A percentile compares a stretch with the other conserved stretches of the same genome.
phyloP scores from a whole-genome alignment of 495 filamentous ascomycete genomes.

The Opeltia flavorubescens region DNA sequence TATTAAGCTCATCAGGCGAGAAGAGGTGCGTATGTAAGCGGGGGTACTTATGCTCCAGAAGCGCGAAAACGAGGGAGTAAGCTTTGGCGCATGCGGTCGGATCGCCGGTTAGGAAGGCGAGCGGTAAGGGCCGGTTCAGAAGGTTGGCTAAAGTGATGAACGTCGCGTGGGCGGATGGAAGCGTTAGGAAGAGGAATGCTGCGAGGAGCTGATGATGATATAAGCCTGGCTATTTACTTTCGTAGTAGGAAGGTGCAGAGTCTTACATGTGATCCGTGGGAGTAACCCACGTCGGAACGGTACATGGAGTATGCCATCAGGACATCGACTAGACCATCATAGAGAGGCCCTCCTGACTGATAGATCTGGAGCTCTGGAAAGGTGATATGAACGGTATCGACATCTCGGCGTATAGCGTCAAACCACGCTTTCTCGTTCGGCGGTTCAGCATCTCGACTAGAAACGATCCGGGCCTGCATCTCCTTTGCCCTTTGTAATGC shows the following conservation, averaged over 20 bases:
- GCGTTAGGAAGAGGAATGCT: constrained; percentile 72
- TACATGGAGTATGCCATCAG: constrained; percentile 88
- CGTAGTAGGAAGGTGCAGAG: constrained; percentile 10
- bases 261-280: constrained; percentile 69
- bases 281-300: constrained; percentile 82
- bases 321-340: constrained; percentile 63
- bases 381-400: constrained; percentile 35
- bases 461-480: constrained; percentile 37
- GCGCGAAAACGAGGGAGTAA: constrained; percentile 56
- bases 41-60: constrained; percentile 57
- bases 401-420: constrained; percentile 54
- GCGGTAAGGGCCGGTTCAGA: constrained; percentile 74
- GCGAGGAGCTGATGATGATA: constrained; percentile 51
- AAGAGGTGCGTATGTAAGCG: constrained; percentile 55
- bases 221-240: constrained; percentile 13
- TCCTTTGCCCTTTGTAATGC: constrained; percentile 64
- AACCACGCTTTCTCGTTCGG: constrained; percentile 50
- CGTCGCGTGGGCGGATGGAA: constrained; percentile 52
- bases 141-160: constrained; percentile 79
- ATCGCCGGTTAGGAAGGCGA: constrained; percentile 77
- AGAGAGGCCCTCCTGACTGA: constrained; percentile 56
- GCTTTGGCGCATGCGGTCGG: constrained; percentile 53
- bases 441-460: constrained; percentile 24
- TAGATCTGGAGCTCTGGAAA: constrained; percentile 80
- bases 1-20: constrained; percentile 20